These are phyloP conservation scores for Escallonia herrerae DNA, from an alignment of 129 eudicot genomes.

Conservation along the genomic window DNA sequence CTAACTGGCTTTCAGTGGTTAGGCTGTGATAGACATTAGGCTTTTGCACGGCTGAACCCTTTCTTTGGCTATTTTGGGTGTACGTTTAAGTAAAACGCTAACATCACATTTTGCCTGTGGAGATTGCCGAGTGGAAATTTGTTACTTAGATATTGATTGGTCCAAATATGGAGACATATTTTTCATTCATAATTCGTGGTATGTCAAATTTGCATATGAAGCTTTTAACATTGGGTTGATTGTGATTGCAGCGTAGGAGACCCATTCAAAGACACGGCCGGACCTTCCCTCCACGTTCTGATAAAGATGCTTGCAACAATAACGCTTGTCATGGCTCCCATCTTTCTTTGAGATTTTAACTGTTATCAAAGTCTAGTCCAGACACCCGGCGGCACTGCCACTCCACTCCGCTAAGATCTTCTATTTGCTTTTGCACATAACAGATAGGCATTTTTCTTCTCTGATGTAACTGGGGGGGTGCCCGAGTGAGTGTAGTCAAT, in stretches of 20 bases:
- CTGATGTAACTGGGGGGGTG: background rate
- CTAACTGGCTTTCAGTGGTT: too few relatives aligned
- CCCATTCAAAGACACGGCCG: constrained; percentile 98
- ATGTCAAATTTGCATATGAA: too few relatives aligned
- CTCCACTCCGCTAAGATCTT: background rate
- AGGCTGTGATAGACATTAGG: too few relatives aligned
- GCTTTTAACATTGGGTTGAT: background rate
- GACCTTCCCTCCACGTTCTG: constrained; percentile 94
- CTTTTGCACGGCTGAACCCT: too few relatives aligned
- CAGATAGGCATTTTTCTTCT: too few relatives aligned
- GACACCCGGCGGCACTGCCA: background rate
- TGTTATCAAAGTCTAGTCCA: background rate
- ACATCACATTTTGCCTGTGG: too few relatives aligned
- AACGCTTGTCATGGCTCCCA: constrained; percentile 96
- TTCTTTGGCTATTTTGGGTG: too few relatives aligned
- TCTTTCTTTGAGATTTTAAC: constrained; percentile 52
- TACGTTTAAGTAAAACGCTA: too few relatives aligned
- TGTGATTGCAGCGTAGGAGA: constrained; percentile 76
- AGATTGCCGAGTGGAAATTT: too few relatives aligned
- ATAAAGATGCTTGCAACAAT: constrained; percentile 96
- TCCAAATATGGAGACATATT: too few relatives aligned
- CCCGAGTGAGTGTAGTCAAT: background rate
- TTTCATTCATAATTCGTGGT: too few relatives aligned
- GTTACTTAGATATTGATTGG: too few relatives aligned
- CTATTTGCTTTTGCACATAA: background rate